phyloP scores from a whole-genome alignment of 306 rosid genomes.

The Cucumis melo region DNA sequence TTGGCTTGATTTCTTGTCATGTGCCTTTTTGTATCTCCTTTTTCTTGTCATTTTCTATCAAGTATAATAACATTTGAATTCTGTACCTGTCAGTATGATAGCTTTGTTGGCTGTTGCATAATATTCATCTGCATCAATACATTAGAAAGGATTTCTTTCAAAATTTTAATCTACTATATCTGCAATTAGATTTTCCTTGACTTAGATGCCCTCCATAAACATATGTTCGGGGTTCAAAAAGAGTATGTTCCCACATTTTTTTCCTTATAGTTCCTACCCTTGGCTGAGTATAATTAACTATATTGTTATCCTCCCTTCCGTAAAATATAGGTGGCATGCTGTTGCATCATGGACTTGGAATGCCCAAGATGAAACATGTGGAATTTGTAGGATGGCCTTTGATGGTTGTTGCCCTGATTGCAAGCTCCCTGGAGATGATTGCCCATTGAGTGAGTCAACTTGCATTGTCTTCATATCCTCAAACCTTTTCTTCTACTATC shows the following conservation, averaged over 20 bases:
- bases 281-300: background rate
- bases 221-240: conserved; percentile 14
- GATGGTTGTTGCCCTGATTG: conserved; percentile 95
- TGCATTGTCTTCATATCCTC: background rate
- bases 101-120: background rate
- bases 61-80: background rate
- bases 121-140: background rate
- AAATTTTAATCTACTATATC: background rate
- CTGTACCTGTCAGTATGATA: background rate
- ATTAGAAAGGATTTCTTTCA: background rate
- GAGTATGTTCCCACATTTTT: conserved; percentile 35
- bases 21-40: background rate
- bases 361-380: conserved; percentile 83
- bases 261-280: background rate
- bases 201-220: conserved; percentile 14
- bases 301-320: background rate
- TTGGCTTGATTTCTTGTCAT: background rate
- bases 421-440: conserved; percentile 85
- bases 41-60: background rate
- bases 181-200: conserved; percentile 31
- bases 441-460: conserved; percentile 62
- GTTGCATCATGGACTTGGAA: conserved; percentile 96
- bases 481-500: background rate
- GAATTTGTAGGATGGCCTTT: conserved; percentile 93
- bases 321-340: conserved; percentile 64